Conservation (phyloP, 2,329 filamentous ascomycete genomes). For the Fusarium acutatum region DNA sequence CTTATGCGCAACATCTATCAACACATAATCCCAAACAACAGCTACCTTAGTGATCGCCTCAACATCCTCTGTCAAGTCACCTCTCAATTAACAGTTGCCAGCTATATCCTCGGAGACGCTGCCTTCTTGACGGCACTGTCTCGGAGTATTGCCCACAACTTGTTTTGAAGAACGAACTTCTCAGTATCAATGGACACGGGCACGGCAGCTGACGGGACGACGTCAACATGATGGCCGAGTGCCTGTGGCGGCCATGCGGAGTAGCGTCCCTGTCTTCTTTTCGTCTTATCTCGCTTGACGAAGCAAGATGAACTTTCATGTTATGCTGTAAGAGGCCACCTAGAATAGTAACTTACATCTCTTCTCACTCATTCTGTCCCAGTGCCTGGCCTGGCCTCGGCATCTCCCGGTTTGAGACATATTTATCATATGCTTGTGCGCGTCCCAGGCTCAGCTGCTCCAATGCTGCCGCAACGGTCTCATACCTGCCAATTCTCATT, state of each 20-base stretch:
- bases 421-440: slow-evolving; percentile 22
- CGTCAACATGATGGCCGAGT: background rate
- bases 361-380: background rate
- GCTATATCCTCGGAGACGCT: background rate
- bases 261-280: background rate
- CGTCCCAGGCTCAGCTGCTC: slow-evolving; percentile 23
- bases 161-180: background rate
- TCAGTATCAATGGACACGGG: background rate
- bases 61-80: background rate
- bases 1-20: slow-evolving; percentile 26
- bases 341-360: slow-evolving; percentile 2
- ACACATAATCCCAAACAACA: slow-evolving; percentile 11
- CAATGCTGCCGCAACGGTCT: slow-evolving; percentile 21
- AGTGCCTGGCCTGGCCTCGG: slow-evolving; percentile 34
- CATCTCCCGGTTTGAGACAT: slow-evolving; percentile 36
- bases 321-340: slow-evolving; percentile 11
- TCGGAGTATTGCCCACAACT: background rate
- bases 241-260: background rate
- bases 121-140: background rate
- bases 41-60: background rate
- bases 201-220: slow-evolving; percentile 11
- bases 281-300: slow-evolving; percentile 2
- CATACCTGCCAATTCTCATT: slow-evolving; percentile 31
- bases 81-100: background rate
- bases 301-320: slow-evolving; percentile 15